Evolutionary conservation across 1,139 yeast genomes (phyloP), one percentile per base, ranked within the genome.

Genomic region (Hyphopichia khmerensis): DNA sequence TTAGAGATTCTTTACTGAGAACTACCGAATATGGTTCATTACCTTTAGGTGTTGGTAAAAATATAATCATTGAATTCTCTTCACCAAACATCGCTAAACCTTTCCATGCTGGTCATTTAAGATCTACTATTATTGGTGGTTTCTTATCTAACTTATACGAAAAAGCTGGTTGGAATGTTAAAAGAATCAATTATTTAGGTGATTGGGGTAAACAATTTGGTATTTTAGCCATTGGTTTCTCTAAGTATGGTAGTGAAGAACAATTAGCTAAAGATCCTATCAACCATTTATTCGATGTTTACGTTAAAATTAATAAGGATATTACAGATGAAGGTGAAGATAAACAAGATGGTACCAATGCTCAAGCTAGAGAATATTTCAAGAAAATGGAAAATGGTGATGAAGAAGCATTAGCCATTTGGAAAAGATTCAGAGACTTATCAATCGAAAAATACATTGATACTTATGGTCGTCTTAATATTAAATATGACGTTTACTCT

Each of bases 121-220:
- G 99, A 72, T 88, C 96, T 35, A 93, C 99, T 33, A 93, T 93
- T 61, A 93, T 93, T 62, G 99, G 99, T 56, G 98, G 99, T n/a
- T 93, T 90, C 71, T 67, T 95, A 45, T 70, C 96, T 38, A 93
- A 91, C 66, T 77, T 93, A 64, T 89, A 93, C 62, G 96, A 91
- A 67, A 83, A 82, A 54, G 74, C 85, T 46, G 98, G 98, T 35
- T 93, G 93, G 87, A 80, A 88, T 15, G 99, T 95, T 35, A 71
- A 79, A 52, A 82, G 97, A 71, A 77, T 93, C 72, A 93, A 93
- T 71, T 93, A 95, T 69, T 77, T 93, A 53, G 99, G 99, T 60
- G 99, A 93, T 70, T 93, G 99, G 99, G 99, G 99, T 44, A 93
- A 95, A 69, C 99, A 93, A 72, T 93, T 93, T 60, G 99, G 99